Percentiles rank a stretch among this genome's conserved stretches.
phyloP scores from a whole-genome alignment of 2,329 filamentous ascomycete genomes.

The Exophiala sp. region DNA sequence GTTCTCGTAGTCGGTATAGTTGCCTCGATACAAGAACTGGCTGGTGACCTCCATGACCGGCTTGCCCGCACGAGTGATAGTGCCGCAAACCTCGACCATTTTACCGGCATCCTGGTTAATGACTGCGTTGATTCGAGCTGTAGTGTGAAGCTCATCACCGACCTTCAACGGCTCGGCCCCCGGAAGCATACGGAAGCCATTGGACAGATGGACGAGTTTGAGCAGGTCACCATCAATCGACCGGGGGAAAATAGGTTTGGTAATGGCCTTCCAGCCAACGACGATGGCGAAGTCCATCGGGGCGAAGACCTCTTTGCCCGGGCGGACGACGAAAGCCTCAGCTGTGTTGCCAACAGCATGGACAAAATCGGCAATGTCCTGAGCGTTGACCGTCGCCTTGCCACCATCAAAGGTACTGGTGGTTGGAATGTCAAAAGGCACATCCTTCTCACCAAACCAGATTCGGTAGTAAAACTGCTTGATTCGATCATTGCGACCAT shows the following conservation, averaged over 20 bases:
- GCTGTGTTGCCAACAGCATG: conserved; percentile 97
- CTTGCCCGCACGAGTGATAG: conserved; percentile 74
- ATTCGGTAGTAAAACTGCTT: conserved; percentile 99
- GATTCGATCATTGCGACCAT: conserved; percentile 90
- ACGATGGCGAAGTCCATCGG: conserved; percentile 99
- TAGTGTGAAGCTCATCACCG: conserved; percentile 86
- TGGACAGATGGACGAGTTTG: conserved; percentile 93
- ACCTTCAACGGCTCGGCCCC: conserved; percentile 93
- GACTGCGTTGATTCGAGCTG: conserved; percentile 92
- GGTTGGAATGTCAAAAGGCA: conserved; percentile 78
- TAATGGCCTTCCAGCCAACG: conserved; percentile 98
- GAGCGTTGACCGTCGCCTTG: conserved; percentile 74
- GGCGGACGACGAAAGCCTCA: conserved; percentile 92
- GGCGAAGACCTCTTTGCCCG: conserved; percentile 86
- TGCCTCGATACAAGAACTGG: conserved; percentile 92
- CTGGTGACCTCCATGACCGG: conserved; percentile 98
- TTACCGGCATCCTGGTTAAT: conserved; percentile 98
- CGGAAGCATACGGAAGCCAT: conserved; percentile 96
- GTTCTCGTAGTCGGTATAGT: conserved; percentile 90
- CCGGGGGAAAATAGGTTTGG: conserved; percentile 96
- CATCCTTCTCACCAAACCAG: conserved; percentile 84
- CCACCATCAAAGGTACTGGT: conserved; percentile 88
- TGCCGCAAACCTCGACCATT: conserved; percentile 99
- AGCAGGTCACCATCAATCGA: conserved; percentile 93
- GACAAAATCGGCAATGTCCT: conserved; percentile 98